Evolutionary conservation across 2,329 filamentous ascomycete species (phyloP), one percentile per base, ranked within the genome.

Genomic region (Ceratocystiopsis minuta): DNA sequence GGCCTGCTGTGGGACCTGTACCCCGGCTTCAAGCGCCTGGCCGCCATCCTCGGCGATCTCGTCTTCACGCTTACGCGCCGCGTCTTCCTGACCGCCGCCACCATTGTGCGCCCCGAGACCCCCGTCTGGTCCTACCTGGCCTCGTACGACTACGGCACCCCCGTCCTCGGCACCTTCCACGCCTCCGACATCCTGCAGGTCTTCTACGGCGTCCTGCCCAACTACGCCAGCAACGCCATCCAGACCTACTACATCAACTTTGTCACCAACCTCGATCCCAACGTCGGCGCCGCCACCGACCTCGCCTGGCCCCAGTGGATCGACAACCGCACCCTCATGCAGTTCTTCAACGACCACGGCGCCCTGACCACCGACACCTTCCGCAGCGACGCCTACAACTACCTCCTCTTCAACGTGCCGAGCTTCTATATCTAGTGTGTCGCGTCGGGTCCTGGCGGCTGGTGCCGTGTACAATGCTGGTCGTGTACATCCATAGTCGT

Each of bases 101-200:
- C 55, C 0, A 42, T 58, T 1, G 58, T 62, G 13, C 66, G 74
- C 47, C 75, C 76, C 0, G 50, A 57, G 31, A 72, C 85, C 0
- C 74, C 75, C 0, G 61, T 65, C 1, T 90, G 80, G 80, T 83
- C 78, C 0, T 90, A 86, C 58, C 67, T 90, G 1, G 61, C 77
- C 0, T 78, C 74, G 0, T 87, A 87, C 59, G 58, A 79, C 60
- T 74, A 78, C 53, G 77, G 77, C 11, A 78, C 75, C 0, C 78
- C 82, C 0, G 58, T 87, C 38, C 57, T 88, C 0, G 83, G 84
- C 16, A 87, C 81, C 0, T 80, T 84, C 58, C 84, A 90, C 55
- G 78, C 59, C 14, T 73, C 68, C 1, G 82, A 87, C 49, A 50
- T 87, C 1, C 49, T 83, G 4, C 72, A 80, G 53, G 68, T 81